Evolutionary conservation across 1,139 yeast genomes (phyloP).

Genomic region (Lodderomyces jiufengensis): DNA sequence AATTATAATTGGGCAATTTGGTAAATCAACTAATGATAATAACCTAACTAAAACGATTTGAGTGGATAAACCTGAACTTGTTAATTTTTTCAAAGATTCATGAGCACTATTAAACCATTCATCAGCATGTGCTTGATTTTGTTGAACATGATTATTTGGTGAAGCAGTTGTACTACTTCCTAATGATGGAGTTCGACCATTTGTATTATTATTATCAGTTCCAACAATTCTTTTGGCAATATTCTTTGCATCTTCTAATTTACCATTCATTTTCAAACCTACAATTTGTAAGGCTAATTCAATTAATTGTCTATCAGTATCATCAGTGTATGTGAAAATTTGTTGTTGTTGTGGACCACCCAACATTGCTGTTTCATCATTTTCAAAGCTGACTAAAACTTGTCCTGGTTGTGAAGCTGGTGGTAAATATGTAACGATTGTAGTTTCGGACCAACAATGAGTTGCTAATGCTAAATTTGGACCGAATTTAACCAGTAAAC

Average conservation of each 20-base stretch:
- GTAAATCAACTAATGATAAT: conserved; percentile 58
- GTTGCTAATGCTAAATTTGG: conserved; percentile 79
- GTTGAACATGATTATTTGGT: conserved; percentile 4
- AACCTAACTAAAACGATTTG: conserved; percentile 63
- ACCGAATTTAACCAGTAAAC: conserved; percentile 82
- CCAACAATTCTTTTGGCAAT: conserved; percentile 86
- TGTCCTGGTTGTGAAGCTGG: conserved; percentile 89
- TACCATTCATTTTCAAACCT: conserved; percentile 92
- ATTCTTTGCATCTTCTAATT: conserved; percentile 85
- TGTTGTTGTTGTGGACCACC: conserved; percentile 45
- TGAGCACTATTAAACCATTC: conserved; percentile 52
- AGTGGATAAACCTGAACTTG: conserved; percentile 43
- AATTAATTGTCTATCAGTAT: conserved; percentile 86
- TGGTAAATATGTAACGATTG: conserved; percentile 89
- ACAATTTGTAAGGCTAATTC: conserved; percentile 92
- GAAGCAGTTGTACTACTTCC: conserved; percentile 6
- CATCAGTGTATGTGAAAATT: conserved; percentile 85
- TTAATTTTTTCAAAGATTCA: conserved; percentile 46
- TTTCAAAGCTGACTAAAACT: conserved; percentile 78
- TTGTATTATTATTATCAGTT: conserved; percentile 31
- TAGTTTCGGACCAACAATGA: conserved; percentile 93
- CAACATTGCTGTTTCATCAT: conserved; percentile 33
- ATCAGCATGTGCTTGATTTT: conserved; percentile 14
- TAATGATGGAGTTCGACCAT: conserved; percentile 6
- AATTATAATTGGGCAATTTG: conserved; percentile 57